Percentiles rank a stretch among this genome's conserved stretches.
Conservation (phyloP, 2,329 filamentous ascomycete genomes). For the Rachicladosporium sp. region DNA sequence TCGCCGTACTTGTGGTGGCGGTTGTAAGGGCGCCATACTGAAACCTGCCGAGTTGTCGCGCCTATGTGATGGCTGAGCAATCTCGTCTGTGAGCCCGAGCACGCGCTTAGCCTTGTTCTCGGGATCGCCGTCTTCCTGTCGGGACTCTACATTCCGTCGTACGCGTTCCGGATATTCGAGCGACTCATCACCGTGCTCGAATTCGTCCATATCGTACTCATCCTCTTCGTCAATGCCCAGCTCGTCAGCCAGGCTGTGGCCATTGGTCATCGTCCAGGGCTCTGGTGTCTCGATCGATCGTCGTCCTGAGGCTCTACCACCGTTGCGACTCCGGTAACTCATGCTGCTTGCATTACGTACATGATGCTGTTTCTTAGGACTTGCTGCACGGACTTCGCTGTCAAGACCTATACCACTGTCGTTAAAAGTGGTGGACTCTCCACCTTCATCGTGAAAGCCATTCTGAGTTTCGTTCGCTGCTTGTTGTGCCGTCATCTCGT, state of each 20-base stretch:
- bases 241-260: slow-evolving; percentile 78
- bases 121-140: slow-evolving; percentile 21
- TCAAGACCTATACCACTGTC: slow-evolving; percentile 45
- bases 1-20: too few relatives aligned
- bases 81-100: slow-evolving; percentile 22
- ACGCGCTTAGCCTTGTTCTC: slow-evolving; percentile 36
- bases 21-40: too few relatives aligned
- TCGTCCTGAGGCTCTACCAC: slow-evolving; percentile 1
- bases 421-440: slow-evolving; percentile 47
- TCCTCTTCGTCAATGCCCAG: slow-evolving; percentile 77
- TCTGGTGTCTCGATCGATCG: slow-evolving; percentile 18
- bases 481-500: slow-evolving; percentile 68
- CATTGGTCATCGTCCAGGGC: slow-evolving; percentile 48
- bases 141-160: slow-evolving; percentile 27
- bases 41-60: background rate
- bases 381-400: slow-evolving; percentile 40
- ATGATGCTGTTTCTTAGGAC: slow-evolving; percentile 8
- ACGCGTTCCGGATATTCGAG: slow-evolving; percentile 29
- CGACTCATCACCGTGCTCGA: slow-evolving; percentile 45
- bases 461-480: slow-evolving; percentile 29
- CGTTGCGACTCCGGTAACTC: slow-evolving; percentile 10
- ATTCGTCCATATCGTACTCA: slow-evolving; percentile 40
- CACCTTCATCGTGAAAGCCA: slow-evolving; percentile 22
- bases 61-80: slow-evolving; percentile 1
- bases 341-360: slow-evolving; percentile 23